Percentiles rank a stretch among this genome's conserved stretches.
Conservation (phyloP, 768 basidiomycete genomes). For the Tulasnella sp. region DNA sequence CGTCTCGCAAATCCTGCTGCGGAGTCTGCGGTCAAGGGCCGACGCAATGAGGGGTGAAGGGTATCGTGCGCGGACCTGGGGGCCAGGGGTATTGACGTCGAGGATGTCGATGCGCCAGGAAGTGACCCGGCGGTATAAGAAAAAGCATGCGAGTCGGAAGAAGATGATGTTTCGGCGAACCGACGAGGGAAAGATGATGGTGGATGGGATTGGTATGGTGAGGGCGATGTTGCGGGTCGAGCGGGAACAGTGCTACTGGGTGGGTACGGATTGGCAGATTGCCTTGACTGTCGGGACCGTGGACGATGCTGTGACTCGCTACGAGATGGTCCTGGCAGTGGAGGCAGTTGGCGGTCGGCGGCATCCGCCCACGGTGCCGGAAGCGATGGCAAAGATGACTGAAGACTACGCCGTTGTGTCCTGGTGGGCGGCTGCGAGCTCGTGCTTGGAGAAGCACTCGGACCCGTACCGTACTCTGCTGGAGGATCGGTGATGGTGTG, state of each 20-base stretch:
- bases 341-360: slow-evolving; percentile 13
- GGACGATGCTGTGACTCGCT: slow-evolving; percentile 23
- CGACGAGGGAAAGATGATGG: slow-evolving; percentile 33
- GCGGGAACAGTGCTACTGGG: neutral
- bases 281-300: slow-evolving; percentile 13
- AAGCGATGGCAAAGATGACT: slow-evolving; percentile 13
- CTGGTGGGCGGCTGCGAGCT: neutral
- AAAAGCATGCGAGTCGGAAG: neutral
- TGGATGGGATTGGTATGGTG: slow-evolving; percentile 14
- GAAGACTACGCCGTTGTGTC: slow-evolving; percentile 1
- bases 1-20: neutral
- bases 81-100: neutral
- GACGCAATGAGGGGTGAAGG: slow-evolving; percentile 11
- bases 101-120: neutral
- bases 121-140: neutral
- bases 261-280: neutral
- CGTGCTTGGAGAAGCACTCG: slow-evolving; percentile 8
- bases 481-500: slow-evolving; percentile 30
- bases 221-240: slow-evolving; percentile 30
- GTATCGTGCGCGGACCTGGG: slow-evolving; percentile 3
- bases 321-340: slow-evolving; percentile 24
- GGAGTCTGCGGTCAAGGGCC: slow-evolving; percentile 16
- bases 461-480: neutral
- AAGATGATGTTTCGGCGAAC: slow-evolving; percentile 14
- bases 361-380: slow-evolving; percentile 21